Percentiles rank a stretch among this genome's conserved stretches.
Evolutionary conservation across 2,329 filamentous ascomycete genomes (phyloP).

Genomic region (Diaporthe caulivora): DNA sequence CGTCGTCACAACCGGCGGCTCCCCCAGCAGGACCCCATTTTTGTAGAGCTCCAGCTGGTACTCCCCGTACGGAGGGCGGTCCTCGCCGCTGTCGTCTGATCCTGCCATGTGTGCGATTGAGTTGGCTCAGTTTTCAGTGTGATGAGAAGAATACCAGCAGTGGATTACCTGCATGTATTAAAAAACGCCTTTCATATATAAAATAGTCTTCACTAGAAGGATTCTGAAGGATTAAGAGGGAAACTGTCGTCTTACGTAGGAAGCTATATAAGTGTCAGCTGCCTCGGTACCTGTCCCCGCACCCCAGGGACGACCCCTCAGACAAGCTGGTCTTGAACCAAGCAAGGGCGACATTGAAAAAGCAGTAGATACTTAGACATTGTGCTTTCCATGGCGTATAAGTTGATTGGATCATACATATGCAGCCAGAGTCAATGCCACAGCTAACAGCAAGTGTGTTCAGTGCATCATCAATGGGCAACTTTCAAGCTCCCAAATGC

Average conservation of each 20-base stretch:
- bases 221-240: neutral
- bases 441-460: too few relatives aligned
- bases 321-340: neutral
- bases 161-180: neutral
- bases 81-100: slow-evolving; percentile 22
- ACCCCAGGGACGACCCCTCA: neutral
- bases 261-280: slow-evolving; percentile 4
- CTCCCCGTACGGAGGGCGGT: slow-evolving; percentile 42
- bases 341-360: neutral
- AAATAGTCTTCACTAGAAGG: neutral
- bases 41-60: slow-evolving; percentile 59
- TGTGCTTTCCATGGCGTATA: neutral
- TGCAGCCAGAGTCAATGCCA: too few relatives aligned
- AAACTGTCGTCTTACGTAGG: neutral
- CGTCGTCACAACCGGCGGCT: slow-evolving; percentile 67
- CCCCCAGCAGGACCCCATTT: slow-evolving; percentile 62
- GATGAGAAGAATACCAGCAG: neutral
- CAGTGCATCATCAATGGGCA: neutral
- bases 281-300: slow-evolving; percentile 16
- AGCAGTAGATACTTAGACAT: neutral
- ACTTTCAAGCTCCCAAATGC: neutral
- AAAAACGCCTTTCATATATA: neutral
- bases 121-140: neutral
- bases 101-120: slow-evolving; percentile 19
- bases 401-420: neutral